Evolutionary conservation across 1,284 basidiomycete genomes (phyloP), one percentile per base, ranked within the genome.

Genomic region (Boletus calvinii): DNA sequence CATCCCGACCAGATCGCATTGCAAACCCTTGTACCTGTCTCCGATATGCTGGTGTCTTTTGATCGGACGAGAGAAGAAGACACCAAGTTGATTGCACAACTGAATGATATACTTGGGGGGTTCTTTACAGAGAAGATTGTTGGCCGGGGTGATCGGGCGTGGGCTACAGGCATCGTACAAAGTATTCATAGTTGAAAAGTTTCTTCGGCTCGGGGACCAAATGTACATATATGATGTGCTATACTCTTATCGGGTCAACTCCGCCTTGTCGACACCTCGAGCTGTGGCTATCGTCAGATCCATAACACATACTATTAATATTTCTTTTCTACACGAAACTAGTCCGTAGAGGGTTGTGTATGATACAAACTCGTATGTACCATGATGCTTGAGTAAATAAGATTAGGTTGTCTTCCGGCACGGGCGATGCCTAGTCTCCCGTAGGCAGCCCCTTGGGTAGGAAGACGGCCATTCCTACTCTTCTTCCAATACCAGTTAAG

Each of bases 141-240:
- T 29, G 37, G 40, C 37, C 62, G 62, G 11, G 74, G 68, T 20
- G 86, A 89, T 62, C 75, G 77, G 10, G 72, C 70, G 11, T 88
- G 87, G 85, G 81, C 82, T 11, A 62, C 73, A 52, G 78, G 78
- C 22, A 74, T 87, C 13, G 62, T 84, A n/a, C 75, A 77, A 20
- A 68, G 65, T 15, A 38, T 65, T 22, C 54, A 58, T 45, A 51
- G 37, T 44, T 66, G 56, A 61, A 45, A 32, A 4, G 35, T 34
- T n/a, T 35, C 3, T 18, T 11, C 2, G n/a, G n/a, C n/a, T n/a
- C n/a, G n/a, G n/a, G n/a, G n/a, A 40, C 43, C 32, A 34, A 10
- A 12, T 15, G 31, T 10, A 15, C 36, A 8, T 26, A n/a, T 34
- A 18, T 34, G 37, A 36, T 32, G 26, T 36, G 35, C 32, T 13